These are phyloP conservation scores for Plectosphaerella plurivora DNA, from an alignment of 2,329 filamentous ascomycete genomes.

Conservation along the genomic window DNA sequence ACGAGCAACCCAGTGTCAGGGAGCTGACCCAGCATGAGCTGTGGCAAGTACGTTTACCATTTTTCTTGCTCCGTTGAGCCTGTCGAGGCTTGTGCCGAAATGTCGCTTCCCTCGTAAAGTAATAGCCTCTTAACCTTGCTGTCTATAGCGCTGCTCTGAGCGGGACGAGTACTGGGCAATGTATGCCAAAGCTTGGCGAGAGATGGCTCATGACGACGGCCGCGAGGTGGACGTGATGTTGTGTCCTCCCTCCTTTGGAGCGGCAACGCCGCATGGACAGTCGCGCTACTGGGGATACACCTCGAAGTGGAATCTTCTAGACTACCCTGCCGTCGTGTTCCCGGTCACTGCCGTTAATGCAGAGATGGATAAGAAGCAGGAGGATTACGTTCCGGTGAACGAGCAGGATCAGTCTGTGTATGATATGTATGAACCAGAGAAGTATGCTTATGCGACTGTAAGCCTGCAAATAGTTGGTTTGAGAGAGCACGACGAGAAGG, in stretches of 20 bases:
- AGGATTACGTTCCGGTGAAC: constrained; percentile 5
- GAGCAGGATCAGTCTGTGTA: constrained; percentile 29
- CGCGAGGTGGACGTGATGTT: constrained; percentile 42
- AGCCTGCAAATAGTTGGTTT: constrained; percentile 49
- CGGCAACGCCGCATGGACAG: constrained; percentile 27
- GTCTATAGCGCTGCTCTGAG: constrained; percentile 11
- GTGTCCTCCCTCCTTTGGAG: constrained; percentile 40
- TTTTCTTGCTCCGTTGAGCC: too few relatives aligned
- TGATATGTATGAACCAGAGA: constrained; percentile 32
- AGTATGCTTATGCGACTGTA: constrained; percentile 43
- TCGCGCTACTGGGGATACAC: constrained; percentile 59
- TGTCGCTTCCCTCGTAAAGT: too few relatives aligned
- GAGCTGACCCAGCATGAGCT: constrained; percentile 33
- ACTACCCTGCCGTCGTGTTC: constrained; percentile 60
- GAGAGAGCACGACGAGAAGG: constrained; percentile 44
- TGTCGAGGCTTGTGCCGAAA: too few relatives aligned
- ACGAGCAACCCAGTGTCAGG: constrained; percentile 36
- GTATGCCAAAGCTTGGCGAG: constrained; percentile 10
- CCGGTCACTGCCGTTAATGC: constrained; percentile 37
- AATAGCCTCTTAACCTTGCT: too few relatives aligned
- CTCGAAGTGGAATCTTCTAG: constrained; percentile 63
- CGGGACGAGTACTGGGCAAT: constrained; percentile 14
- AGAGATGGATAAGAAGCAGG: constrained; percentile 4
- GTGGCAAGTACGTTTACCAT: too few relatives aligned
- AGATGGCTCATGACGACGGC: constrained; percentile 7